Percentiles rank a stretch among this genome's conserved stretches.
phyloP scores from a whole-genome alignment of 495 filamentous ascomycete species.

The Talaromyces borbonicus region DNA sequence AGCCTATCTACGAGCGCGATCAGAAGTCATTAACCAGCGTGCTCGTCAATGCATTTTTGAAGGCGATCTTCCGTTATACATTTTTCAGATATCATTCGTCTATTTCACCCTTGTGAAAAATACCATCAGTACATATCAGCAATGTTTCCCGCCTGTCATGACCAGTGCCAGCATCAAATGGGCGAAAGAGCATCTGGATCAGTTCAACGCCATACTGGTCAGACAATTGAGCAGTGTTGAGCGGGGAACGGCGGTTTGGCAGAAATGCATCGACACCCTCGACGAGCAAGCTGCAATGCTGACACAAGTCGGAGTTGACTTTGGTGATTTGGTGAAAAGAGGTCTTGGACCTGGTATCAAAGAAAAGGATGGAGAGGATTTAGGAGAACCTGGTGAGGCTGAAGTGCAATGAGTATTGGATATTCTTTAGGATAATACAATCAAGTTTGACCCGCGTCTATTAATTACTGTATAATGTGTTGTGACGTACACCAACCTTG shows the following conservation, averaged over 20 bases:
- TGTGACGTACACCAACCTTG: too few species aligned
- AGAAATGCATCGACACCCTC: slow-evolving; percentile 73
- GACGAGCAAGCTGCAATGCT: slow-evolving; percentile 71
- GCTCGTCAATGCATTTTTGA: slow-evolving; percentile 90
- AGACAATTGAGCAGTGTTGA: slow-evolving; percentile 78
- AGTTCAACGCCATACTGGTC: slow-evolving; percentile 72
- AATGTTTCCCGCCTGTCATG: slow-evolving; percentile 76
- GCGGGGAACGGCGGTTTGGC: slow-evolving; percentile 58
- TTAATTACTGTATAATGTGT: too few species aligned
- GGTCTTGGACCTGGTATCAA: slow-evolving; percentile 15
- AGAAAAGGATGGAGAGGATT: neutral
- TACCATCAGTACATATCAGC: slow-evolving; percentile 78
- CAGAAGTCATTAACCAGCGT: slow-evolving; percentile 64
- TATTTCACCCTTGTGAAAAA: slow-evolving; percentile 92
- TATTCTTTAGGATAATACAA: neutral
- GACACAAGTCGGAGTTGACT: slow-evolving; percentile 82
- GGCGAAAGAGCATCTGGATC: slow-evolving; percentile 86
- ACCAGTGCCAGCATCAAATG: slow-evolving; percentile 91
- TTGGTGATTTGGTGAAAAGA: slow-evolving; percentile 56
- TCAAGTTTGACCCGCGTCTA: too few species aligned
- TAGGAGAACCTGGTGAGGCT: slow-evolving; percentile 6
- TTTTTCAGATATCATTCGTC: slow-evolving; percentile 91
- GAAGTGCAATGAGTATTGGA: slow-evolving; percentile 1
- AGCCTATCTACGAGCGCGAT: slow-evolving; percentile 71
- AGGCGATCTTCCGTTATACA: slow-evolving; percentile 81